These are phyloP conservation scores for Apiospora sp. DNA, from an alignment of 2,329 filamentous ascomycete species.

Conservation along the genomic window DNA sequence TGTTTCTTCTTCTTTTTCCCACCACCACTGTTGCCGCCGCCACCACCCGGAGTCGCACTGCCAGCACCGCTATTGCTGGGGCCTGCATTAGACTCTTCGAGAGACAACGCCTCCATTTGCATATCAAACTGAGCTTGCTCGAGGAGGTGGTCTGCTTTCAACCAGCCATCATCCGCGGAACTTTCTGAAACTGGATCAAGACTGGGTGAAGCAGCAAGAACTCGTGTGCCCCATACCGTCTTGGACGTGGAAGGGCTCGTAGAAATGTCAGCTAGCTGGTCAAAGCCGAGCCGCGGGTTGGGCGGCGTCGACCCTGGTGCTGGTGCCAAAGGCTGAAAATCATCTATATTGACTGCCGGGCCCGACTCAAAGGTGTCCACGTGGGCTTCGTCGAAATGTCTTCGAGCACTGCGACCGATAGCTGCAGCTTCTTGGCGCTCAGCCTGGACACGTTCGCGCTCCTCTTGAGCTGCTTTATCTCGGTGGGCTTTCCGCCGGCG, in stretches of 20 bases:
- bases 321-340: conserved; percentile 70
- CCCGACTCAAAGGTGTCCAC: conserved; percentile 49
- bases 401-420: conserved; percentile 61
- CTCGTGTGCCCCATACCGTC: conserved; percentile 93
- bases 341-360: conserved; percentile 60
- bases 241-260: conserved; percentile 79
- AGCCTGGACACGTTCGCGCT: conserved; percentile 82
- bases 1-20: conserved; percentile 76
- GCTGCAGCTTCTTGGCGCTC: conserved; percentile 80
- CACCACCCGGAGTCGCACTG: conserved; percentile 42
- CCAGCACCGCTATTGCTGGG: conserved; percentile 44
- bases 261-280: conserved; percentile 77
- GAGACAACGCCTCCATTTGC: conserved; percentile 64
- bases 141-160: conserved; percentile 81
- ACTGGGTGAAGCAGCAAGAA: conserved; percentile 67
- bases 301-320: conserved; percentile 61
- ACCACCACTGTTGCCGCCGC: conserved; percentile 43
- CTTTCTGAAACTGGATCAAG: conserved; percentile 51
- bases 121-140: conserved; percentile 64
- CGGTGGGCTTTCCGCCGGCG: conserved; percentile 77
- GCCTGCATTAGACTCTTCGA: conserved; percentile 41
- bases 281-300: conserved; percentile 67
- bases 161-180: conserved; percentile 79
- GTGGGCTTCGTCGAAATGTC: conserved; percentile 47
- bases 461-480: conserved; percentile 86